Percentiles rank a stretch among this genome's conserved stretches.
Evolutionary conservation across 768 basidiomycete species (phyloP).

Genomic region (Mycena haematopus): DNA sequence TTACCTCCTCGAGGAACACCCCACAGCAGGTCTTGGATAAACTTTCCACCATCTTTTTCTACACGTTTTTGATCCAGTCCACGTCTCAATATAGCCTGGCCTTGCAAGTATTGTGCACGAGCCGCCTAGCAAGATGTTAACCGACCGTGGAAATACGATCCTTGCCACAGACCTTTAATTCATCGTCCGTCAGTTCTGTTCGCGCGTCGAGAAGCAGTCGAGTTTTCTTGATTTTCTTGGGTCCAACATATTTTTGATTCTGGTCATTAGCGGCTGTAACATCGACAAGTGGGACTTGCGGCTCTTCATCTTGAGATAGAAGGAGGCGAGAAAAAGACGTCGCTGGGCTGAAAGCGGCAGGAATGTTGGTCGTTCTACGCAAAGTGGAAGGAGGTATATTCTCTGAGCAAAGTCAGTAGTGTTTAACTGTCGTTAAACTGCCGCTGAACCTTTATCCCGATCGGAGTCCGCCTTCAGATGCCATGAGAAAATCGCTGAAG

Average conservation of each 20-base stretch:
- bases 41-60: constrained; percentile 59
- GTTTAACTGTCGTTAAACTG: neutral
- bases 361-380: constrained; percentile 10
- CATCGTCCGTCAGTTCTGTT: constrained; percentile 84
- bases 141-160: neutral
- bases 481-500: neutral
- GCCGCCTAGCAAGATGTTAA: constrained; percentile 50
- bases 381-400: constrained; percentile 27
- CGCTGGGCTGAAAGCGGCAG: constrained; percentile 37
- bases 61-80: constrained; percentile 57
- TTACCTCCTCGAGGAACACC: constrained; percentile 69
- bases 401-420: constrained; percentile 25
- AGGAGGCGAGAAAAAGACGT: constrained; percentile 48
- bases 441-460: constrained; percentile 23
- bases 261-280: constrained; percentile 37
- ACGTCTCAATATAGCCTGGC: constrained; percentile 60
- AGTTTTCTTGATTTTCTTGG: constrained; percentile 53
- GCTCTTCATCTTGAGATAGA: constrained; percentile 48
- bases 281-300: constrained; percentile 36
- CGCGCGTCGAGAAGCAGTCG: constrained; percentile 70
- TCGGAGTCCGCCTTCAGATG: constrained; percentile 17
- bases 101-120: constrained; percentile 69
- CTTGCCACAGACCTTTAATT: constrained; percentile 63
- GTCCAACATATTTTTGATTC: constrained; percentile 26
- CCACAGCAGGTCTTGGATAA: constrained; percentile 72